A percentile compares a stretch with the other conserved stretches of the same genome.
These are phyloP conservation scores for Ustilago bromivora DNA, from an alignment of 1,284 basidiomycete species.

Conservation along the genomic window DNA sequence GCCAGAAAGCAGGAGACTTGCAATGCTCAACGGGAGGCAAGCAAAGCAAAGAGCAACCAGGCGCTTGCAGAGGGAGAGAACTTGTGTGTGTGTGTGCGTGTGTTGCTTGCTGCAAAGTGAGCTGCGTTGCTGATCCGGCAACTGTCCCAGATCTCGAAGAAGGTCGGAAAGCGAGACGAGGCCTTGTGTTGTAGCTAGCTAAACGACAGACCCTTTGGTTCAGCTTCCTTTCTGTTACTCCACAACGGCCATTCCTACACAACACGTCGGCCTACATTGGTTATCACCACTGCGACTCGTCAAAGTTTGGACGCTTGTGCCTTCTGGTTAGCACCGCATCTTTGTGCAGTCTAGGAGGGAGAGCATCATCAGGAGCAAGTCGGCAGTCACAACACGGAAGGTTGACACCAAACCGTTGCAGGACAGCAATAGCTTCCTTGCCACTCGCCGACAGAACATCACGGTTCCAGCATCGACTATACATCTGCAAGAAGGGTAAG, in stretches of 20 bases:
- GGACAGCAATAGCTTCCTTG: background rate
- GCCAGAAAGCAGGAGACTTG: slow-evolving; percentile 7
- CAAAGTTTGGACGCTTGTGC: background rate
- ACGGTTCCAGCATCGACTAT: background rate
- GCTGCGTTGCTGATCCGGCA: slow-evolving; percentile 39
- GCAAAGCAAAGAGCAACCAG: slow-evolving; percentile 3
- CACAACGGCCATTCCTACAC: slow-evolving; percentile 7
- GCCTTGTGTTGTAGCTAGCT: background rate
- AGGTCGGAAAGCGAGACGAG: slow-evolving; percentile 1
- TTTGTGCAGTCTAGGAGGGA: background rate
- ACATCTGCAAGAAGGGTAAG: background rate
- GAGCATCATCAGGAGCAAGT: background rate
- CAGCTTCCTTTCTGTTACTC: slow-evolving; percentile 1
- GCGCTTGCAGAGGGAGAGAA: slow-evolving; percentile 2
- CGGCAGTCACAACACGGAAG: too few relatives aligned
- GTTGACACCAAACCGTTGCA: background rate
- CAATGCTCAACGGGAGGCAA: background rate
- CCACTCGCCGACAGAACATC: background rate
- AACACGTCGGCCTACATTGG: slow-evolving; percentile 13
- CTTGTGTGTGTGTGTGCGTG: slow-evolving; percentile 7
- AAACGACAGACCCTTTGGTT: slow-evolving; percentile 7
- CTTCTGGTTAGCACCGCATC: background rate
- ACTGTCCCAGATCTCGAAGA: slow-evolving; percentile 36
- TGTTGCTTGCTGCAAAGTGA: slow-evolving; percentile 18
- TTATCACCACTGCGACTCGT: slow-evolving; percentile 10